phyloP scores from a whole-genome alignment of 495 filamentous ascomycete species.

The Penicillium psychrofluorescens region DNA sequence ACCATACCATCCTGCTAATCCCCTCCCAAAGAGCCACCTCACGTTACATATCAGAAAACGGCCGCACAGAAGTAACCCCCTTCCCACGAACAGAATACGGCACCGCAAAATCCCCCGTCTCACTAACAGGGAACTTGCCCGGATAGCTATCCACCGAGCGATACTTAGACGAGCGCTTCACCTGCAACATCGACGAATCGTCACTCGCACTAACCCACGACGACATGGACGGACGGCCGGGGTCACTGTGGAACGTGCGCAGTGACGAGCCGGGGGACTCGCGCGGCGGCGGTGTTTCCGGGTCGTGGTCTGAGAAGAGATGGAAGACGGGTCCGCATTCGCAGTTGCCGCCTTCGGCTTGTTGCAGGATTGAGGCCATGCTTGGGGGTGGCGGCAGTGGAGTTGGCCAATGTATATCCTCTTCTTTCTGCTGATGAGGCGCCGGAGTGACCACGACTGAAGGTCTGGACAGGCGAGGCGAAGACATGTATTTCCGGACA shows the following conservation, averaged over 20 bases:
- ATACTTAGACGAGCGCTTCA: conserved; percentile 6
- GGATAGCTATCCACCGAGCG: conserved; percentile 29
- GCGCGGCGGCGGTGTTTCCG: too few species aligned
- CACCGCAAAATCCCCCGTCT: conserved; percentile 23
- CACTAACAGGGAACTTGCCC: conserved; percentile 29
- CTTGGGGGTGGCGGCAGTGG: too few species aligned
- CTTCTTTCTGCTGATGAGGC: too few species aligned
- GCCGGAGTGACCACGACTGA: too few species aligned
- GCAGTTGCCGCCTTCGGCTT: too few species aligned
- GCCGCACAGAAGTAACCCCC: conserved; percentile 24
- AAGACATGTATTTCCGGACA: too few species aligned
- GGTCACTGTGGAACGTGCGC: conserved; percentile 1
- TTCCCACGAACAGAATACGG: conserved; percentile 16
- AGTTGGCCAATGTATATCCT: too few species aligned
- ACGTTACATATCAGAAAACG: conserved; percentile 23
- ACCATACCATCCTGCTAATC: not conserved
- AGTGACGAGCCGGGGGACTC: too few species aligned
- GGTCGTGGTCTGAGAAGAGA: too few species aligned
- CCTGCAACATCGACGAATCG: conserved; percentile 1
- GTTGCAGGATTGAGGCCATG: too few species aligned
- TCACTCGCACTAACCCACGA: not conserved
- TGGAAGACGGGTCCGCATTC: too few species aligned
- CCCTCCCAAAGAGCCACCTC: not conserved
- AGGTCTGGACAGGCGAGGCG: too few species aligned
- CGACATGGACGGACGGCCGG: not conserved